Base-by-base conservation (phyloP, 2,329 filamentous ascomycete species). In the Colletotrichum sp. region DNA sequence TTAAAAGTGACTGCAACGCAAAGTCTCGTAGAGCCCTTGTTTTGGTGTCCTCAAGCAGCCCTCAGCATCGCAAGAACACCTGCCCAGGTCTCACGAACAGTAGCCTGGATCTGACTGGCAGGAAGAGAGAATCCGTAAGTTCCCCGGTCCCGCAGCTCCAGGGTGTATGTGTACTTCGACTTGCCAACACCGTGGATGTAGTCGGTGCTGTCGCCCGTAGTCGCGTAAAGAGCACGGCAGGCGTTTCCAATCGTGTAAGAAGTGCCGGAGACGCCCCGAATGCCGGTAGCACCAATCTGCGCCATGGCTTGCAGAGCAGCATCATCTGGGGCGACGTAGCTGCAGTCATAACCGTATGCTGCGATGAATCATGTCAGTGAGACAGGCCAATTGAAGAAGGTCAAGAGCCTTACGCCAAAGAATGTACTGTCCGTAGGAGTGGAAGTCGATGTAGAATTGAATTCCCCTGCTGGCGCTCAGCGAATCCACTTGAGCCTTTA, bases 391-490 rank as follows among this genome's bases (percentile, higher is more conserved):
- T 9, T 7, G 2, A 16, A 57, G 12, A 30, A 6, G 18, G 4
- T 16, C 2, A 39, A 4, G 3, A 5, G 5, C 43, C 73, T 60
- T 48, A 78, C 76, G 78, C 77, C 74, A 78, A 6, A 78, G 75
- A 16, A 78, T 78, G 60, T 77, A 78, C 72, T 93, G 92, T 13
- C 88, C 89, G 83, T 93, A 94, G 0, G 90, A 88, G 83, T 94
- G 92, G 80, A 90, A 91, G 82, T 94, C 92, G 77, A 94, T 90
- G 82, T 90, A 94, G 4, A 93, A 85, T 79, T 90, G 89, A 55
- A 93, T 84, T 2, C 90, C 90, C 76, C 89, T 86, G 5, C 78
- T 71, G 10, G 71, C 80, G 6, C 85, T 82, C 24, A 92, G 78
- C 16, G 81, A 78, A 69, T 86, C 84, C 18, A 90, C 82, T 66